Evolutionary conservation across 768 basidiomycete genomes (phyloP).

Genomic region (Boletus reticuloceps): DNA sequence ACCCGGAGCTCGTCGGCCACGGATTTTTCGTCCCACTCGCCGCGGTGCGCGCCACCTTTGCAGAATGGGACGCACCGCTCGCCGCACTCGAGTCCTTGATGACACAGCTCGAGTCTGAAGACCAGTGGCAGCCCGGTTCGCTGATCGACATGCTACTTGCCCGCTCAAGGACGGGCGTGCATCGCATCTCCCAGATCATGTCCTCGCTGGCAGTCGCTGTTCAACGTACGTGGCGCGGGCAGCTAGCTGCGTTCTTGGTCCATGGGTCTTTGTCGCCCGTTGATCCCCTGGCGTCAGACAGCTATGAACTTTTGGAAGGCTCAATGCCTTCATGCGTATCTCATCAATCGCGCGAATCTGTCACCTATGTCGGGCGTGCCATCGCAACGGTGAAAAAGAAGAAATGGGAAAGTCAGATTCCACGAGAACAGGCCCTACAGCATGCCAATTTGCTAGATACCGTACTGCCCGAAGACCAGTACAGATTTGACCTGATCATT

Average conservation of each 20-base stretch:
- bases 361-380: constrained; percentile 83
- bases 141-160: constrained; percentile 76
- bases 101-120: constrained; percentile 53
- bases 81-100: constrained; percentile 66
- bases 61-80: constrained; percentile 86
- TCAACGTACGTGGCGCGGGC: constrained; percentile 79
- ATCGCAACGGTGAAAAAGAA: constrained; percentile 80
- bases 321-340: constrained; percentile 78
- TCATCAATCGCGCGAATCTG: constrained; percentile 70
- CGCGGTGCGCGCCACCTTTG: constrained; percentile 76
- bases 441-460: constrained; percentile 64
- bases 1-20: constrained; percentile 72
- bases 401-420: constrained; percentile 76
- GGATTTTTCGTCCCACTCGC: constrained; percentile 86
- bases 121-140: constrained; percentile 63
- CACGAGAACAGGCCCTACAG: constrained; percentile 58
- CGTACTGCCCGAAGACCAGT: constrained; percentile 72
- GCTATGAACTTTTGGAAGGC: constrained; percentile 57
- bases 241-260: constrained; percentile 78
- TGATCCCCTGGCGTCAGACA: constrained; percentile 66
- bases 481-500: constrained; percentile 73
- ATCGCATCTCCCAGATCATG: constrained; percentile 71
- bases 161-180: constrained; percentile 74
- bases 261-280: constrained; percentile 63
- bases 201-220: constrained; percentile 70